Percentiles rank a stretch among this genome's conserved stretches.
Conservation (phyloP, 306 rosid genomes). For the Begonia loranthoides region DNA sequence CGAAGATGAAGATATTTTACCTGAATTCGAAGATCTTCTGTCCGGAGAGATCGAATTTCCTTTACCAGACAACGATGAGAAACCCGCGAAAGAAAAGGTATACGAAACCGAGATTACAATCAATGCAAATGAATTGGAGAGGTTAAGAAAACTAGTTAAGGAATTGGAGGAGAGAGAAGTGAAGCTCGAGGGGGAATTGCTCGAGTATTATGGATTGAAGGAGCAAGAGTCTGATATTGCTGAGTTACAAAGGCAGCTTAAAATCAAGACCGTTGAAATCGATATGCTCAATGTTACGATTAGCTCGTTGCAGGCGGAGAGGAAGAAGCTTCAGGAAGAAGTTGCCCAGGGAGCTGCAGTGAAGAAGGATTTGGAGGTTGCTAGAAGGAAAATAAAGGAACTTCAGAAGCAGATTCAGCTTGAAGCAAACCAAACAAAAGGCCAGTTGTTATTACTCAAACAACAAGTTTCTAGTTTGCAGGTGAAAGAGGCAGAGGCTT, state of each 20-base stretch:
- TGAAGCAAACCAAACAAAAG: conserved; percentile 77
- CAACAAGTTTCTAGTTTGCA: conserved; percentile 74
- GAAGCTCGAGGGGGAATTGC: conserved; percentile 83
- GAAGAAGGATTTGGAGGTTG: conserved; percentile 67
- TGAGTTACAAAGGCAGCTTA: conserved; percentile 66
- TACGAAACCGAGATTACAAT: conserved; percentile 70
- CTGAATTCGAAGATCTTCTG: conserved; percentile 65
- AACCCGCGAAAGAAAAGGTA: conserved; percentile 30
- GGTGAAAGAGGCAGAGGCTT: conserved; percentile 64
- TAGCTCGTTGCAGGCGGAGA: conserved; percentile 75
- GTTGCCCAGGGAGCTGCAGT: conserved; percentile 33
- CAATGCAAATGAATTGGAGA: conserved; percentile 66
- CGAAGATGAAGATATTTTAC: conserved; percentile 54
- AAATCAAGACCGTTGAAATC: conserved; percentile 61
- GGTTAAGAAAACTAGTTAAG: conserved; percentile 42
- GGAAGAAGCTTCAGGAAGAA: conserved; percentile 76
- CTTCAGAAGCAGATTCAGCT: conserved; percentile 86
- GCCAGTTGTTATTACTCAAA: conserved; percentile 81
- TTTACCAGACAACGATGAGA: conserved; percentile 24
- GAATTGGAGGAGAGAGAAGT: conserved; percentile 95
- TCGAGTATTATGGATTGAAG: conserved; percentile 72
- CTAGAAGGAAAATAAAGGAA: conserved; percentile 81
- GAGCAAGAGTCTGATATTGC: conserved; percentile 58
- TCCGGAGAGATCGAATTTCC: conserved; percentile 83
- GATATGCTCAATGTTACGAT: conserved; percentile 68